These are phyloP conservation scores for Umbelopsis ramanniana DNA, from an alignment of 192 early-diverging fungal species.

Conservation along the genomic window DNA sequence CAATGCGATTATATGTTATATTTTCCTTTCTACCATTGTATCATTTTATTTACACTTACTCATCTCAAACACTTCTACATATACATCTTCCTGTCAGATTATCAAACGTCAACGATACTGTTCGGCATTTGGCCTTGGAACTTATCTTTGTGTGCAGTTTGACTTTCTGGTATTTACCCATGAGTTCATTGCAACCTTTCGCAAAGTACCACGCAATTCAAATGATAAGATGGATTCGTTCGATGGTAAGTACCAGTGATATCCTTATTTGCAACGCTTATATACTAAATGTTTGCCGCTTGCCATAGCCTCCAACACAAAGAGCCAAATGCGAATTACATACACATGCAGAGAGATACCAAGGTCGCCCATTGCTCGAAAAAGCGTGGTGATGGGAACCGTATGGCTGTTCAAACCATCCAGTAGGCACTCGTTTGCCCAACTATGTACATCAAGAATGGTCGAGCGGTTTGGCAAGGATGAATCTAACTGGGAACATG, in stretches of 20 bases:
- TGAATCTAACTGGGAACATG: constrained; percentile 78
- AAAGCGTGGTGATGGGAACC: constrained; percentile 90
- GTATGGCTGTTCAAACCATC: constrained; percentile 85
- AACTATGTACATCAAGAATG: constrained; percentile 80
- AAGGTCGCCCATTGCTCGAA: constrained; percentile 74
- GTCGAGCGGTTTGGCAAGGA: constrained; percentile 90
- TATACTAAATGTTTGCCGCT: too few relatives aligned
- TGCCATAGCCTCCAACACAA: background rate
- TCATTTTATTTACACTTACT: too few relatives aligned
- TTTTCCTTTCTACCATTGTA: too few relatives aligned
- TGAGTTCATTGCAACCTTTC: constrained; percentile 86
- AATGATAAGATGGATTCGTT: constrained; percentile 42
- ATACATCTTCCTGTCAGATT: constrained; percentile 44
- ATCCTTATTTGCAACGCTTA: background rate
- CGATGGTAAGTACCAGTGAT: background rate
- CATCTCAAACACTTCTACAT: background rate
- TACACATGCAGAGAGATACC: constrained; percentile 64
- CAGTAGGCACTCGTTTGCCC: constrained; percentile 58
- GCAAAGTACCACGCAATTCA: constrained; percentile 62
- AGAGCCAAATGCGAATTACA: constrained; percentile 21
- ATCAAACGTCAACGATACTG: constrained; percentile 90
- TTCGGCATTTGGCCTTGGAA: constrained; percentile 84
- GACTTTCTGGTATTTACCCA: constrained; percentile 95
- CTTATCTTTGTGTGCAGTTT: constrained; percentile 85
- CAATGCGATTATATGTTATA: too few relatives aligned